Evolutionary conservation across 371 early-diverging fungal species (phyloP).

Genomic region (Syncephalastrum racemosum): DNA sequence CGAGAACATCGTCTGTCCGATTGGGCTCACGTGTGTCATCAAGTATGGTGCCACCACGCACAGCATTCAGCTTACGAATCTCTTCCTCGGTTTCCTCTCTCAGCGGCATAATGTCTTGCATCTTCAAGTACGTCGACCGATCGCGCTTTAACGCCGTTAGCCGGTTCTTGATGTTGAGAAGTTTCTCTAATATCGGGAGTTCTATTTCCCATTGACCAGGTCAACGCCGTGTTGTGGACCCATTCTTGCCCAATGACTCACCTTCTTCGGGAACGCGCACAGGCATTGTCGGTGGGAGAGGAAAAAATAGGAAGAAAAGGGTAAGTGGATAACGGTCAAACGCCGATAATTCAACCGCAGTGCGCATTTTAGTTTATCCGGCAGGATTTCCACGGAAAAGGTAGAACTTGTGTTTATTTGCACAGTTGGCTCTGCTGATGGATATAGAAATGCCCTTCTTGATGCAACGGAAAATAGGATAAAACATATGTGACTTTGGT

Average conservation of each 20-base stretch:
- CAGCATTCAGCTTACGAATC: slow-evolving; percentile 25
- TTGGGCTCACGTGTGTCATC: slow-evolving; percentile 41
- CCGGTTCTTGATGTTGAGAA: slow-evolving; percentile 65
- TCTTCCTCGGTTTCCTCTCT: slow-evolving; percentile 41
- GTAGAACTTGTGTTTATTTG: no score
- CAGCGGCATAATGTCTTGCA: slow-evolving; percentile 60
- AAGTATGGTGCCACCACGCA: slow-evolving; percentile 28
- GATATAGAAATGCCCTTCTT: no score
- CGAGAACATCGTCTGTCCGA: slow-evolving; percentile 70
- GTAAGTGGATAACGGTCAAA: background rate
- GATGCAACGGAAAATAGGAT: no score
- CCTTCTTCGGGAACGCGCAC: slow-evolving; percentile 30
- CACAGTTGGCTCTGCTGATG: no score
- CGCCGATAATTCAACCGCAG: no score
- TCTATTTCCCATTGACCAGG: slow-evolving; percentile 31
- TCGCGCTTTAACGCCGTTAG: slow-evolving; percentile 72
- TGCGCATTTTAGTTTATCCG: no score
- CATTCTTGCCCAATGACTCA: background rate
- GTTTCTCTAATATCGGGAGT: slow-evolving; percentile 57
- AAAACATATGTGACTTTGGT: no score
- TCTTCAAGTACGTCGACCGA: slow-evolving; percentile 64
- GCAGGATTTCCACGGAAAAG: no score
- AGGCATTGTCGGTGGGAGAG: slow-evolving; percentile 15
- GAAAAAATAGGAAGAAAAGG: background rate
- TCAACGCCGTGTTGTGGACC: background rate